phyloP scores from a whole-genome alignment of 768 basidiomycete species.

The Lanmaoa pseudosensibilis region DNA sequence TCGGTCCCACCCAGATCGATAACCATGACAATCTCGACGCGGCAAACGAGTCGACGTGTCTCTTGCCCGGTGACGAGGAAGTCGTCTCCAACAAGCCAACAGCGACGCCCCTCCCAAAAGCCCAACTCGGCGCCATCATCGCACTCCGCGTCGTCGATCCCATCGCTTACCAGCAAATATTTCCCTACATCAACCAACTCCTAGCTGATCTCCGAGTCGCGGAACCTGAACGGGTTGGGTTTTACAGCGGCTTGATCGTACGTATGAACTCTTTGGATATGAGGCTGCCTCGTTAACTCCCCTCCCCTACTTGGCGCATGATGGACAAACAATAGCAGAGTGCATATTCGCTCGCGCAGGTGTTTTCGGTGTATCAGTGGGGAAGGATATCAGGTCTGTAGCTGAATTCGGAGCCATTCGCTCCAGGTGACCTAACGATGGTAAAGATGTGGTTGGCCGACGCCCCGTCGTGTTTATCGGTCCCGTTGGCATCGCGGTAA shows the following conservation, averaged over 20 bases:
- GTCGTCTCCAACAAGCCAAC: not conserved
- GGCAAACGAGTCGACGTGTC: constrained; percentile 14
- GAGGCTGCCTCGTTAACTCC: not conserved
- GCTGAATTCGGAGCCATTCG: not conserved
- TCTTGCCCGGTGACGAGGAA: constrained; percentile 15
- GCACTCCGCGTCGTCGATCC: constrained; percentile 56
- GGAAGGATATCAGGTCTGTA: constrained; percentile 53
- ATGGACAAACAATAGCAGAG: constrained; percentile 48
- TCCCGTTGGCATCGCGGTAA: constrained; percentile 48
- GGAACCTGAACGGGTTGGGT: constrained; percentile 56
- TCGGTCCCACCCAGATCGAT: not conserved
- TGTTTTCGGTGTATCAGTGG: constrained; percentile 62
- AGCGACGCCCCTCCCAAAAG: constrained; percentile 39
- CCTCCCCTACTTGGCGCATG: not conserved
- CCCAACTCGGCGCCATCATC: constrained; percentile 43
- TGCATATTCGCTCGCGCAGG: constrained; percentile 58
- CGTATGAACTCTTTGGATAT: constrained; percentile 15
- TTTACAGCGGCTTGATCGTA: constrained; percentile 66
- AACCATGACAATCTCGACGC: not conserved
- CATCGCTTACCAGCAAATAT: constrained; percentile 59
- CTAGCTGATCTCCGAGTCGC: constrained; percentile 53
- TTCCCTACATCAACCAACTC: constrained; percentile 68
- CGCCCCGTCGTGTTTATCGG: constrained; percentile 60
- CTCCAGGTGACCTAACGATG: not conserved
- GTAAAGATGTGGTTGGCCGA: constrained; percentile 56